Evolutionary conservation across 139 green algal genomes (phyloP).

Genomic region (Parachlorella kessleri): DNA sequence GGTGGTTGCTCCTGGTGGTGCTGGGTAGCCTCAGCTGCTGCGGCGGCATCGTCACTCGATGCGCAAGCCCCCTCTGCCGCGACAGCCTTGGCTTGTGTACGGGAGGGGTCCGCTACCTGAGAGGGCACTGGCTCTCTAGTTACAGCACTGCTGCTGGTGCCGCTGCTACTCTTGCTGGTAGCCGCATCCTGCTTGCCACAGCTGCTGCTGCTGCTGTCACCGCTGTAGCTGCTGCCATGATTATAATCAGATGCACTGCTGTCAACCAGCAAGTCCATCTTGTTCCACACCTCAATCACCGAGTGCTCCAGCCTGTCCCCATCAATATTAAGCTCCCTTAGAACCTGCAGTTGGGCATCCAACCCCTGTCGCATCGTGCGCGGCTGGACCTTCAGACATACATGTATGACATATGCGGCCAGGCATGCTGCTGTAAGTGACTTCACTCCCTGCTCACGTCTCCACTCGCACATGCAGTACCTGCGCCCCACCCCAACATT

Average conservation of each 20-base stretch:
- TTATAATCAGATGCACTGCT: not conserved
- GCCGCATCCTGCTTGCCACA: not conserved
- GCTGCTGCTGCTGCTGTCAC: not conserved
- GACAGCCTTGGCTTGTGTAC: not conserved
- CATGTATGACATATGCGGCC: too few species aligned
- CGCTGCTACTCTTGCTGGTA: not conserved
- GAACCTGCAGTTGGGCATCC: constrained; percentile 52
- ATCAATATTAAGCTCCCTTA: constrained; percentile 40
- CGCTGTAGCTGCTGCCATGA: not conserved
- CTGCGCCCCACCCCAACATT: too few species aligned
- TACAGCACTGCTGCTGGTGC: not conserved
- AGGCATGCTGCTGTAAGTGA: too few species aligned
- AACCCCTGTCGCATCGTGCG: constrained; percentile 53
- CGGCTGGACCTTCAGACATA: constrained; percentile 60
- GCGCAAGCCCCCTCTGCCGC: not conserved
- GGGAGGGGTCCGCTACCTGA: not conserved
- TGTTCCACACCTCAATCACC: constrained; percentile 56
- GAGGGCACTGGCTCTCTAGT: too few species aligned
- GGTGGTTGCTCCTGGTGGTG: not conserved
- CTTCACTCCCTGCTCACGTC: too few species aligned
- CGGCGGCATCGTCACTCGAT: not conserved
- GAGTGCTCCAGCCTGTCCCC: constrained; percentile 22
- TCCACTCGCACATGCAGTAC: too few species aligned
- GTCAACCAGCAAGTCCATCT: constrained; percentile 36
- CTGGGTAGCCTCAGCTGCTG: not conserved